Conservation (phyloP, 805 yeast genomes). For the Debaryomyces prosopidis region DNA sequence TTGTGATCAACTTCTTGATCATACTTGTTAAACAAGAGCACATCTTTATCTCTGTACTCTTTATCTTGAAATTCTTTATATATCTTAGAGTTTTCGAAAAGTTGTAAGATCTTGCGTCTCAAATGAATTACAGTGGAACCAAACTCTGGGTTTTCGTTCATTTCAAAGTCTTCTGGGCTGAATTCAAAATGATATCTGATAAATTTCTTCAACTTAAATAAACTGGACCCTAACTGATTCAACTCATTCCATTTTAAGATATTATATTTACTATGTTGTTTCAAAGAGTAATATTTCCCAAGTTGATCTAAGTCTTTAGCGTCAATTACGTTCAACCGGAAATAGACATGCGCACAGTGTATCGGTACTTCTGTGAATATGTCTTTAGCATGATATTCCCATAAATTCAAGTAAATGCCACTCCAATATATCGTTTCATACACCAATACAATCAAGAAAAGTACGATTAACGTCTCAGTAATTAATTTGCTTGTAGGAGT, state of each 20-base stretch:
- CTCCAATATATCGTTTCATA: constrained; percentile 45
- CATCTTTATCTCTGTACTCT: constrained; percentile 12
- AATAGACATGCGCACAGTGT: constrained; percentile 74
- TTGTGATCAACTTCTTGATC: constrained; percentile 21
- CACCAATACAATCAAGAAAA: constrained; percentile 24
- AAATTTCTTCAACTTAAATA: constrained; percentile 21
- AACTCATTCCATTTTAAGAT: constrained; percentile 22
- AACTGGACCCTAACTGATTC: constrained; percentile 12
- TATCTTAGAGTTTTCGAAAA: constrained; percentile 47
- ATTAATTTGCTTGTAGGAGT: constrained; percentile 27
- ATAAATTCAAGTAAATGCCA: constrained; percentile 41
- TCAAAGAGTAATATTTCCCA: constrained; percentile 28
- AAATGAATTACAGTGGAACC: constrained; percentile 71
- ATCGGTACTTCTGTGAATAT: constrained; percentile 71
- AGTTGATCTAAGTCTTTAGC: constrained; percentile 16
- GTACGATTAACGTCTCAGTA: constrained; percentile 26
- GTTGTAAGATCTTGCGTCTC: constrained; percentile 53
- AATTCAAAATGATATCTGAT: constrained; percentile 72
- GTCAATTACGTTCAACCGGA: constrained; percentile 46
- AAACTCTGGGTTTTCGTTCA: constrained; percentile 57
- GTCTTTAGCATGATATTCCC: constrained; percentile 58
- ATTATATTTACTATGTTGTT: constrained; percentile 25
- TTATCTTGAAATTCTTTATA: constrained; percentile 16
- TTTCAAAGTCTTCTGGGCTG: constrained; percentile 75
- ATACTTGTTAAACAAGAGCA: constrained; percentile 30